Percentiles rank a stretch among this genome's conserved stretches.
phyloP scores from a whole-genome alignment of 2,329 filamentous ascomycete species.

The Ophiostoma ips region DNA sequence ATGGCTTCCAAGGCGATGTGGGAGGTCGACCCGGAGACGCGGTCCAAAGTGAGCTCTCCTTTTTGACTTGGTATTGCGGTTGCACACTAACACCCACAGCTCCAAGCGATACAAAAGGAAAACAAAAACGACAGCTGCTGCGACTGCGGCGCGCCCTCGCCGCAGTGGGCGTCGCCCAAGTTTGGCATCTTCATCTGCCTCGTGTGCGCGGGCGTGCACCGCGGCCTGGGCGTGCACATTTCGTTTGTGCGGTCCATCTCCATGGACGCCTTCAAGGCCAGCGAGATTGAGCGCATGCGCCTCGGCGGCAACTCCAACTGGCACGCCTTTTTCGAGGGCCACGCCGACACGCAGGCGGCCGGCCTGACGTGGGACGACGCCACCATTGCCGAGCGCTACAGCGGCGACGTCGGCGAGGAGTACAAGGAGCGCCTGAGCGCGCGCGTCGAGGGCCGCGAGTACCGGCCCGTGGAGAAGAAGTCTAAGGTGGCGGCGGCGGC shows the following conservation, averaged over 20 bases:
- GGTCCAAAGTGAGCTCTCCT: constrained; percentile 61
- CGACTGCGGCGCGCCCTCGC: constrained; percentile 89
- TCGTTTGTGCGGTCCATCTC: constrained; percentile 95
- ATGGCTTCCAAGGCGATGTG: constrained; percentile 74
- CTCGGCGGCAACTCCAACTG: constrained; percentile 80
- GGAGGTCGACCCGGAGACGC: constrained; percentile 97
- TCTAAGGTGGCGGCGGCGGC: constrained; percentile 25
- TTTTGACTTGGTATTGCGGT: background rate
- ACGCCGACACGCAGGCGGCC: constrained; percentile 50
- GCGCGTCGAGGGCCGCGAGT: constrained; percentile 79
- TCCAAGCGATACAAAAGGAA: constrained; percentile 81
- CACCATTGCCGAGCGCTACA: constrained; percentile 81
- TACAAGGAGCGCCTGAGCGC: constrained; percentile 83
- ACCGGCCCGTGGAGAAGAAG: constrained; percentile 55
- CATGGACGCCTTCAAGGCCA: constrained; percentile 95
- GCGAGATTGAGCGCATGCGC: constrained; percentile 88
- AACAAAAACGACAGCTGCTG: constrained; percentile 83
- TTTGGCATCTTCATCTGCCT: constrained; percentile 99
- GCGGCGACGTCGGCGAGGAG: constrained; percentile 81
- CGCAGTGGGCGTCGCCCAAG: constrained; percentile 96
- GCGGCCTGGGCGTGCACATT: constrained; percentile 91
- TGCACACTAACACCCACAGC: constrained; percentile 40
- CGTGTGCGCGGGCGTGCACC: constrained; percentile 86
- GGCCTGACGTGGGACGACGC: constrained; percentile 69
- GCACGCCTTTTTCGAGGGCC: constrained; percentile 72